Evolutionary conservation across 768 basidiomycete genomes (phyloP), one percentile per base, ranked within the genome.

Genomic region (Suillus placidus): DNA sequence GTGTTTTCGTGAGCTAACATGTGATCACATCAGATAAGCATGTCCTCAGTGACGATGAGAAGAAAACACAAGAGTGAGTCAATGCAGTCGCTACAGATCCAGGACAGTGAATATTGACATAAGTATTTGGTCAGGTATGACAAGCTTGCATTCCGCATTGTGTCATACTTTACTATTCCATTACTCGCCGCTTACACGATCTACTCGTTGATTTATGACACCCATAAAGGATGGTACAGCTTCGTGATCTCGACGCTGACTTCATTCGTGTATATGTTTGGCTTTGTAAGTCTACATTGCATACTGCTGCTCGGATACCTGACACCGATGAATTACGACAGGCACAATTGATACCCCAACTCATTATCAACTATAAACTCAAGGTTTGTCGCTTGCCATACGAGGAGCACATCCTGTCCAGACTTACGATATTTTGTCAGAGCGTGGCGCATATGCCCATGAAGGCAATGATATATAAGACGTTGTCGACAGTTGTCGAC

Each of bases 401-500:
- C 66, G 66, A 49, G n/a, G 65, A 30, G 26, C 34, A 42, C 60
- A 61, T 64, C 23, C 20, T 30, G 13, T 42, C 38, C 63, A 66
- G 35, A 47, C 70, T 68, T 56, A 34, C 55, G 26, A 35, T 23
- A 63, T 40, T 47, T 55, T 16, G 62, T 34, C 80, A 95, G 91
- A 94, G 91, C 76, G 95, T 97, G 42, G 92, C 97, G 54, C 97
- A 99, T 76, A 95, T 99, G 91, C 96, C 96, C 23, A 96, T 97
- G 91, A 97, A 96, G 77, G 92, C 96, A 4, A 95, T 99, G 93
- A 89, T 95, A 70, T 97, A 95, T 84, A 97, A 97, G 81, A 89
- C 92, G 2, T 82, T 97, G 65, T 91, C 93, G 54, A 93, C 90
- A 1, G 91, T 93, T 57, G 92, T 96, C 54, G 96, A 97, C 79